Base-by-base conservation (phyloP, 2,329 filamentous ascomycete genomes). In the Tricladium varicosporioides region DNA sequence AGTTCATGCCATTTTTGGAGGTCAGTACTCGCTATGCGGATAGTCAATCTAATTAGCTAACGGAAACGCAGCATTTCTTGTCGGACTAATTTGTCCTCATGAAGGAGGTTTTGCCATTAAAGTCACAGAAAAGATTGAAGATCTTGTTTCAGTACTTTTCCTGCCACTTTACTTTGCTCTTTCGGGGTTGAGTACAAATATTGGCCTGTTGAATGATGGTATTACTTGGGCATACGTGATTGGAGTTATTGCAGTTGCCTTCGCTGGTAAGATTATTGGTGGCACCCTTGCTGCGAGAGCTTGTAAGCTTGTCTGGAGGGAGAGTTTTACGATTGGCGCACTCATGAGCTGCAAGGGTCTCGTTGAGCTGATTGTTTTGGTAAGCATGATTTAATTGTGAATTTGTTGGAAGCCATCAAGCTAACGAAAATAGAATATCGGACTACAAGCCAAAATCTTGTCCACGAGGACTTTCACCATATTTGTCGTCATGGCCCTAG, bases 321-420 rank as follows among this genome's bases (percentile, higher is more conserved):
- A 97, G 71, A 92, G 89, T 56, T 83, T 95, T 32, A 85, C 91
- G 1, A 94, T 97, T 63, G 93, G 93, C 13, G 85, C 87, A 14
- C 75, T 97, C 66, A 97, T 97, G 93, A 96, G 91, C 74, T 97
- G 93, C 73, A 97, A 97, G 73, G 93, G 93, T 67, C 79, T 97
- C 9, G 92, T 97, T 0, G 92, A 97, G 72, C 77, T 97, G 52
- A 97, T 97, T 71, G 92, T 97, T n/a, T 72, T 96, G 72, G 90
- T 92, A 78, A 74, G 85, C 67, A 11, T n/a, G 33, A 18, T 11
- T 40, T 13, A 46, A 11, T 15, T 32, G 11, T n/a, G n/a, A 11
- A 40, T n/a, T n/a, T 51, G 42, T 48, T 11, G 33, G 16, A 44
- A 32, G 22, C 56, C 32, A 9, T 27, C n/a, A 48, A 36, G 18